Base-by-base conservation (phyloP, 208 protist genomes). In the Eutreptiella sp. region DNA sequence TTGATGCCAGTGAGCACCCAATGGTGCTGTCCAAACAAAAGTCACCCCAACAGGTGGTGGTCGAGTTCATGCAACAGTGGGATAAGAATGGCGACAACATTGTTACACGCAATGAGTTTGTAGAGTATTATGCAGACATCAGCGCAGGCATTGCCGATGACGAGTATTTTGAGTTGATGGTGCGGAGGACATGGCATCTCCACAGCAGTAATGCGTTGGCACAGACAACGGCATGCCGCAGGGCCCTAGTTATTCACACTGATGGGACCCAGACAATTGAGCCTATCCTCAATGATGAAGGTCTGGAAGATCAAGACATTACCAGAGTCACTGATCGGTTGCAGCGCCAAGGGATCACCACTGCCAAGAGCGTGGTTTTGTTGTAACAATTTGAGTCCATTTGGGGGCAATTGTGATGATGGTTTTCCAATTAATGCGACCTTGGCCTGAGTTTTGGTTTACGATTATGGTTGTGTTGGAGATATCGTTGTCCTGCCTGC, bases 191-290 rank as follows among this genome's bases (percentile, higher is more conserved):
- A 9, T 66, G 59, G 59, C 52, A 66, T 28, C 33, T 57, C 24
- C 16, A 9, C 39, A 33, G 87, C 27, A 84, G 87, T 16, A 78
- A 75, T 28, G 87, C 77, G 38, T 79, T 67, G 46, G 81, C 65
- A 16, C 71, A 60, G 52, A 92, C 90, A 70, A 83, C 75, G 34
- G 87, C 82, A 43, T 92, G 87, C 53, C 62, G 81, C 19, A 72
- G 83, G 1, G 73, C 90, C 16, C 48, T 75, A 50, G 78, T 92
- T 28, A 70, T 86, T 5, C 87, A 89, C 70, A 63, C 62, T 19
- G 67, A 90, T 46, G 80, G 76, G 62, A 70, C 72, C 2, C 65
- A 63, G 1, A 70, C 79, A 50, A 77, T 64, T 19, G 70, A 88
- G 53, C n/a, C n/a, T n/a, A n/a, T n/a, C n/a, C n/a, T n/a, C n/a